Evolutionary conservation across 768 basidiomycete species (phyloP).

Genomic region (Podaxis pistillaris): DNA sequence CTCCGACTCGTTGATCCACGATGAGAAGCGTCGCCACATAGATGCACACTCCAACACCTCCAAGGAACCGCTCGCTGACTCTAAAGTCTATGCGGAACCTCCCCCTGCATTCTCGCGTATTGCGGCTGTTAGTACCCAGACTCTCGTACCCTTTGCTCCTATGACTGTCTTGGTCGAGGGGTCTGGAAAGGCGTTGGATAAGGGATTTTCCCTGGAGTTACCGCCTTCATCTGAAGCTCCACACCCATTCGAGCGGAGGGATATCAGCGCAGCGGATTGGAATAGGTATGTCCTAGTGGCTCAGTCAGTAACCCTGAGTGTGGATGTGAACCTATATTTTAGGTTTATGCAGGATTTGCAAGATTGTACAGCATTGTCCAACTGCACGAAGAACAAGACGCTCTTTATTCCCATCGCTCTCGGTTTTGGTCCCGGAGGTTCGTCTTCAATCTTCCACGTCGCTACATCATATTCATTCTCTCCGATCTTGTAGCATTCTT

Average conservation of each 20-base stretch:
- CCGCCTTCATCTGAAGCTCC: not conserved
- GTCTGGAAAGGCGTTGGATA: conserved; percentile 9
- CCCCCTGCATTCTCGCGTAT: conserved; percentile 5
- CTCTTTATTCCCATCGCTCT: not conserved
- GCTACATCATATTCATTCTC: not conserved
- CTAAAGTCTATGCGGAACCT: not conserved
- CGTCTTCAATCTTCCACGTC: not conserved
- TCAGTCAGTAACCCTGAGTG: not conserved
- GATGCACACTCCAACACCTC: not conserved
- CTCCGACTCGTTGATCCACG: not conserved
- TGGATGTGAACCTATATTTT: not conserved
- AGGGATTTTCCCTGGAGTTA: conserved; percentile 1
- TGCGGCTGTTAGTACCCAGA: not conserved
- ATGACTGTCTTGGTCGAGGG: not conserved
- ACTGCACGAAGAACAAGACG: not conserved
- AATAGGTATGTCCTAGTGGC: not conserved
- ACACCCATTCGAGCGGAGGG: conserved; percentile 7
- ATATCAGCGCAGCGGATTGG: conserved; percentile 9
- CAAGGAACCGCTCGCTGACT: not conserved
- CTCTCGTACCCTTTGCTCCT: not conserved
- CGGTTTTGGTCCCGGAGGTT: conserved; percentile 6
- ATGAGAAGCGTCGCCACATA: not conserved
- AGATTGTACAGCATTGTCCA: conserved; percentile 1
- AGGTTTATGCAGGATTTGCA: conserved; percentile 8
- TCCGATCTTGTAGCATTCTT: not conserved